A percentile compares a stretch with the other conserved stretches of the same genome.
phyloP scores from a whole-genome alignment of 2,329 filamentous ascomycete genomes.

The Colletotrichum incanum region DNA sequence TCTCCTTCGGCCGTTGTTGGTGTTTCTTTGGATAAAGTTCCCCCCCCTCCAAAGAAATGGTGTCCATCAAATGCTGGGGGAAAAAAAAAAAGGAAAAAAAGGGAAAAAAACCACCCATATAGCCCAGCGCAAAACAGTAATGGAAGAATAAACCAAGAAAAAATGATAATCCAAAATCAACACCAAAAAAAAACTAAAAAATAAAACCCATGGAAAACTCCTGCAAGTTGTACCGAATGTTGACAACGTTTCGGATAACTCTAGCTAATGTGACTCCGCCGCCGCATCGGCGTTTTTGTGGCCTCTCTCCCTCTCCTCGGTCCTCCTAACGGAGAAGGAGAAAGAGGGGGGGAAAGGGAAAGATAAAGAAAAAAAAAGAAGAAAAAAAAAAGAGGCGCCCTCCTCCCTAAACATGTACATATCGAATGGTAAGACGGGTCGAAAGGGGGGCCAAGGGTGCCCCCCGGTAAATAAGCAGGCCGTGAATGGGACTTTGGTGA shows the following conservation, averaged over 20 bases:
- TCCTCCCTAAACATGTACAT: slow-evolving; percentile 29
- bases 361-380: background rate
- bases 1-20: background rate
- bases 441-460: background rate
- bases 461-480: background rate
- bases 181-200: background rate
- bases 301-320: background rate
- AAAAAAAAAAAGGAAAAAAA: too few relatives aligned
- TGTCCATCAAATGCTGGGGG: background rate
- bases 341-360: too few relatives aligned
- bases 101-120: background rate
- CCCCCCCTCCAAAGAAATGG: too few relatives aligned
- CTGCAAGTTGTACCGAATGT: slow-evolving; percentile 3
- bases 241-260: background rate
- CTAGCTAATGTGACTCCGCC: slow-evolving; percentile 10
- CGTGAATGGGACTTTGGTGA: slow-evolving; percentile 12
- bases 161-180: too few relatives aligned
- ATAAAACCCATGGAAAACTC: background rate
- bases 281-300: slow-evolving; percentile 10
- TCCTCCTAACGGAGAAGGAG: background rate
- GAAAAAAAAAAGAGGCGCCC: background rate
- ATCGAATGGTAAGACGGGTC: slow-evolving; percentile 19
- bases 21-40: background rate
- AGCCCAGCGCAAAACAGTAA: background rate
- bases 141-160: background rate